Evolutionary conservation across 2,329 filamentous ascomycete species (phyloP), one percentile per base, ranked within the genome.

Genomic region (Penicillium brevicompactum): DNA sequence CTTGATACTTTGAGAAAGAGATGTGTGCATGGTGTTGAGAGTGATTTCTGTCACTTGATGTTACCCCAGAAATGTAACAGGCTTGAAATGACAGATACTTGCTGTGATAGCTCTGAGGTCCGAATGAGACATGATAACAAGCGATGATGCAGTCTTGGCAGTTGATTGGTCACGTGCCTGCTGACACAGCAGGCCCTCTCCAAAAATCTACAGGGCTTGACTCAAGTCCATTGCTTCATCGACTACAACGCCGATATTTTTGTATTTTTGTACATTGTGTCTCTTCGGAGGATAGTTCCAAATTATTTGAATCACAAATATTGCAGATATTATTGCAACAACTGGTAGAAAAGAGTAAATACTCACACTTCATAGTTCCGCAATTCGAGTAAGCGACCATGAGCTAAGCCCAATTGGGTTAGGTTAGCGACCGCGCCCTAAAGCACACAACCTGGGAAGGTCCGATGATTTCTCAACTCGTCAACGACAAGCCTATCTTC

Each of bases 381-480:
- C 40, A 41, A 46, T 40, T 41, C 52, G 43, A 54, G 51, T 59
- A 56, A 55, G 56, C 58, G 54, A 60, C 56, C 41, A 16, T 22
- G 53, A 69, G 60, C 71, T 75, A 74, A 60, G 49, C 58, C 69
- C 55, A 53, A 70, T 62, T 70, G 53, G 73, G 74, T 66, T 76
- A 76, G 74, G 67, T 76, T 76, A 76, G 74, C 74, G 74, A 76
- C 70, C 66, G 62, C 73, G 69, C 73, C 74, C 72, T 74, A 76
- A 75, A 74, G 69, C 71, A 73, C 74, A 76, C 74, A 76, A 73
- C 18, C 18, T 18, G 18, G 18, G 18, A 76, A 54, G 69, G 69
- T 67, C 63, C 62, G 63, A 61, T 66, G 71, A 74, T 74, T 74
- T 75, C 70, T 71, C 67, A 74, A 70, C 68, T 67, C 67, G 69